Evolutionary conservation across 495 filamentous ascomycete species (phyloP).

Genomic region (Penicillium pulvis): DNA sequence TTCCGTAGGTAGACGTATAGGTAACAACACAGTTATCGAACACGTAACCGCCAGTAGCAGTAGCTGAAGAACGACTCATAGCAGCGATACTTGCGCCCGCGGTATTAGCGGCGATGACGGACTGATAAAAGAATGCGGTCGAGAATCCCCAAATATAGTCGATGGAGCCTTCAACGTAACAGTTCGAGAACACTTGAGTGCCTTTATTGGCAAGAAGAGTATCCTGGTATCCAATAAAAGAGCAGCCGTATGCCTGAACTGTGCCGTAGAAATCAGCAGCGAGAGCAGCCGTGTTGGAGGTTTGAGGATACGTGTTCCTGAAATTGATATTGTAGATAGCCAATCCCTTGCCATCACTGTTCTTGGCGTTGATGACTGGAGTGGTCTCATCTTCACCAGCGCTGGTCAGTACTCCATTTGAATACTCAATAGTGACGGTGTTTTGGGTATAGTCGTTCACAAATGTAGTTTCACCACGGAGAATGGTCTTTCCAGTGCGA

Average conservation of each 20-base stretch:
- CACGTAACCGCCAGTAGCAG: constrained; percentile 57
- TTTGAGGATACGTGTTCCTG: constrained; percentile 17
- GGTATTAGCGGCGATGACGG: constrained; percentile 47
- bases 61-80: constrained; percentile 54
- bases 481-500: constrained; percentile 17
- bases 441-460: constrained; percentile 22
- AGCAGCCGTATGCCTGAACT: constrained; percentile 22
- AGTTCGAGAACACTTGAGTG: constrained; percentile 52
- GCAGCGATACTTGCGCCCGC: constrained; percentile 56
- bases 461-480: constrained; percentile 16
- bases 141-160: constrained; percentile 71
- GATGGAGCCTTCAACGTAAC: constrained; percentile 42
- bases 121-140: constrained; percentile 52
- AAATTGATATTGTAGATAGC: constrained; percentile 21
- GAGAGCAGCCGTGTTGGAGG: constrained; percentile 13
- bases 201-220: constrained; percentile 58
- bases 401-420: constrained; percentile 15
- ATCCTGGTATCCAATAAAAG: constrained; percentile 56
- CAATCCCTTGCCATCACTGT: constrained; percentile 12
- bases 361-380: constrained; percentile 15
- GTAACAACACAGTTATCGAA: constrained; percentile 34
- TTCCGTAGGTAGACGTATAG: constrained; percentile 48
- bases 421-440: constrained; percentile 9
- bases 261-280: constrained; percentile 17
- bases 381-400: constrained; percentile 13